A percentile compares a stretch with the other conserved stretches of the same genome.
Evolutionary conservation across 163 green algal species (phyloP).

Genomic region (Trebouxiophyceae sp.): DNA sequence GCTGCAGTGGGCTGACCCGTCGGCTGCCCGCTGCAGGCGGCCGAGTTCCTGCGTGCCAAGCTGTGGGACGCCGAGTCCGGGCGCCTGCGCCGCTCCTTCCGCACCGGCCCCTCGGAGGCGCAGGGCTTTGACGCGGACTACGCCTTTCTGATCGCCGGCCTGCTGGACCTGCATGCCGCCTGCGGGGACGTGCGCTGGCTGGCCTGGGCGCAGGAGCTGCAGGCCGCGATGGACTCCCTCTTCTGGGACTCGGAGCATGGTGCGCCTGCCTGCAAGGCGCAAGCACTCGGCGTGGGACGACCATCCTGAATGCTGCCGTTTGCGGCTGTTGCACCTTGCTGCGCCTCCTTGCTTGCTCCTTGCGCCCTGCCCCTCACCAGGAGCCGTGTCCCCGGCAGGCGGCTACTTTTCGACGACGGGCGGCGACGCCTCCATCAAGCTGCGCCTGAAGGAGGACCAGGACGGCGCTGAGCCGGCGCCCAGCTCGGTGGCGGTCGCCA

Average conservation of each 20-base stretch:
- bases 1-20: neutral
- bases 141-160: slow-evolving; percentile 22
- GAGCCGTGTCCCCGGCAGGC: slow-evolving; percentile 19
- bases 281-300: slow-evolving; percentile 17
- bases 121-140: slow-evolving; percentile 60
- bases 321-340: neutral
- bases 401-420: slow-evolving; percentile 48
- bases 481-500: slow-evolving; percentile 57
- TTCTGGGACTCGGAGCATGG: slow-evolving; percentile 78
- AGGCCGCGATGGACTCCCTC: slow-evolving; percentile 56
- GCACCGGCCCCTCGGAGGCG: slow-evolving; percentile 36
- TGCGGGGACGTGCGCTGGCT: slow-evolving; percentile 63
- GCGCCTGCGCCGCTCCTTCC: slow-evolving; percentile 55
- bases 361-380: neutral
- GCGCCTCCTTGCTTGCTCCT: neutral
- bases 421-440: slow-evolving; percentile 53
- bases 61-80: slow-evolving; percentile 49
- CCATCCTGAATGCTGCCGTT: neutral
- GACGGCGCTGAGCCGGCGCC: slow-evolving; percentile 80
- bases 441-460: slow-evolving; percentile 81
- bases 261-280: slow-evolving; percentile 19
- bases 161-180: slow-evolving; percentile 73
- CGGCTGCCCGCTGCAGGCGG: slow-evolving; percentile 15
- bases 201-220: slow-evolving; percentile 68
- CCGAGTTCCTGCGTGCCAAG: slow-evolving; percentile 48